A percentile compares a stretch with the other conserved stretches of the same genome.
Evolutionary conservation across 2,329 filamentous ascomycete genomes (phyloP).

Genomic region (Didymella pinodella): DNA sequence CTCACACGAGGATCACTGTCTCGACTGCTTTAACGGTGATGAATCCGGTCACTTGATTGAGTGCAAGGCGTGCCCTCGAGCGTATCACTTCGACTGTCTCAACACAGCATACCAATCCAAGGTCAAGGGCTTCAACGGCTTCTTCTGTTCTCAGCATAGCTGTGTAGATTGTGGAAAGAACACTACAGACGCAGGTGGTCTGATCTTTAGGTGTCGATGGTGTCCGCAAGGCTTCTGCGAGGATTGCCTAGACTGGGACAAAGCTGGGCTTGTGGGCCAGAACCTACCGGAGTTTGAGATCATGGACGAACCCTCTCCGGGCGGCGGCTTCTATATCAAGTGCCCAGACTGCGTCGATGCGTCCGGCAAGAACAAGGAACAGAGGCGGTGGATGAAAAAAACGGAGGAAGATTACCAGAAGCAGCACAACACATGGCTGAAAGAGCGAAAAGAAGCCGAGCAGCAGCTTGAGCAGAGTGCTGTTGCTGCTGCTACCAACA

Average conservation of each 20-base stretch:
- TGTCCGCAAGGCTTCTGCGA: conserved; percentile 66
- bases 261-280: conserved; percentile 60
- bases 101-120: conserved; percentile 52
- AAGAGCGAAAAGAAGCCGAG: conserved; percentile 28
- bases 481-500: conserved; percentile 4
- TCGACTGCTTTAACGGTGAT: conserved; percentile 56
- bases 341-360: conserved; percentile 55
- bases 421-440: conserved; percentile 35
- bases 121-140: conserved; percentile 55
- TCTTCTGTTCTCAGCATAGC: conserved; percentile 64
- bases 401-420: conserved; percentile 35
- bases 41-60: conserved; percentile 57
- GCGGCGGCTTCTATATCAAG: conserved; percentile 61
- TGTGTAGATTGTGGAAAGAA: conserved; percentile 63
- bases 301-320: conserved; percentile 54
- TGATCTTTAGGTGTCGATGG: conserved; percentile 63
- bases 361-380: conserved; percentile 27
- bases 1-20: conserved; percentile 61
- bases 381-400: conserved; percentile 34
- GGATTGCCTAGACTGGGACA: conserved; percentile 64
- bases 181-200: conserved; percentile 58
- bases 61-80: conserved; percentile 63
- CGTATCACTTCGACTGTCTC: conserved; percentile 63
- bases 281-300: conserved; percentile 62
- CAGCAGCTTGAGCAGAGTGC: conserved; percentile 25